Conservation (phyloP, 306 rosid species). For the Acacia crassicarpa region DNA sequence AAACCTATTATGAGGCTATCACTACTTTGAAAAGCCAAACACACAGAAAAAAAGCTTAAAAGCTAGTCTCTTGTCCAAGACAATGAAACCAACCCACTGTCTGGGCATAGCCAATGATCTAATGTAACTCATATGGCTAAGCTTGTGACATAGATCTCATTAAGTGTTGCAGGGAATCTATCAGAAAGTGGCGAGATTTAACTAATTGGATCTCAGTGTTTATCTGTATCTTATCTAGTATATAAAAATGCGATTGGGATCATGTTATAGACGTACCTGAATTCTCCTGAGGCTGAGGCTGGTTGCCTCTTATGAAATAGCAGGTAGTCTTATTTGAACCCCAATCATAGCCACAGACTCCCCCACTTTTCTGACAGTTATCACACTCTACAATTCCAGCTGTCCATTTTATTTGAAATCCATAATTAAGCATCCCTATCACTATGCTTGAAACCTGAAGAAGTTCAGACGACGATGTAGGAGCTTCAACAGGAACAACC, state of each 20-base stretch:
- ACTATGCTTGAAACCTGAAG: not conserved
- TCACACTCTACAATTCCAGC: conserved; percentile 35
- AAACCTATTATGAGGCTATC: not conserved
- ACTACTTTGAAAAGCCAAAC: not conserved
- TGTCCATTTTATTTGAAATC: conserved; percentile 40
- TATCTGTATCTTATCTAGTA: not conserved
- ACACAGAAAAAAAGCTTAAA: not conserved
- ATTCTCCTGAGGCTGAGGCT: not conserved
- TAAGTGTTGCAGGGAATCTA: not conserved
- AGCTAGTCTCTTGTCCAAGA: not conserved
- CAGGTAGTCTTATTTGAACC: not conserved
- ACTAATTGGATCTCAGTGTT: not conserved
- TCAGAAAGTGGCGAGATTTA: not conserved
- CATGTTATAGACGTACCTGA: not conserved
- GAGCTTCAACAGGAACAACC: conserved; percentile 30
- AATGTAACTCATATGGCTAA: not conserved
- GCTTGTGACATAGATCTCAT: not conserved
- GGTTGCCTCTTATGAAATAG: not conserved
- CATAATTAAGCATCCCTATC: conserved; percentile 1
- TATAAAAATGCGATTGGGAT: not conserved
- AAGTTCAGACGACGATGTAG: accelerated
- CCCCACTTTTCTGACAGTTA: conserved; percentile 20
- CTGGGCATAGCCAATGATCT: not conserved
- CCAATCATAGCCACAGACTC: conserved; percentile 50
- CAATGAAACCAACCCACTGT: not conserved